A percentile compares a stretch with the other conserved stretches of the same genome.
These are phyloP conservation scores for Gardenia jasminoides DNA, from an alignment of 257 asterid species.

Conservation along the genomic window DNA sequence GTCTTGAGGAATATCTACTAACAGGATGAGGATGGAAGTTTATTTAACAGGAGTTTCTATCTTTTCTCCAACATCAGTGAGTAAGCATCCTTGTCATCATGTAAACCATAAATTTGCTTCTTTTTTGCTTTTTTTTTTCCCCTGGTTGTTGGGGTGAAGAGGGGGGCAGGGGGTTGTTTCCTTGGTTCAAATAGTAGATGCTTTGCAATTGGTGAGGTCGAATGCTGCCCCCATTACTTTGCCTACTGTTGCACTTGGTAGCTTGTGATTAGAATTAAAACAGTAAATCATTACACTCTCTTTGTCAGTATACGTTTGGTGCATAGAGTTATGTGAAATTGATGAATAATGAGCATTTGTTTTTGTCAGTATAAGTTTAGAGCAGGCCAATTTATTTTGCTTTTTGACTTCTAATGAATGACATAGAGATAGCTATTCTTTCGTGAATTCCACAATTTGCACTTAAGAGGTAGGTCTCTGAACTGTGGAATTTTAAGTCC, in stretches of 20 bases:
- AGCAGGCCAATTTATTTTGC: not conserved
- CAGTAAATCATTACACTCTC: not conserved
- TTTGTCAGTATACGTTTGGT: not conserved
- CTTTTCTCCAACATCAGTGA: not conserved
- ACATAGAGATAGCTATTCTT: not conserved
- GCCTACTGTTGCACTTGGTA: not conserved
- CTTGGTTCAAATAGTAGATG: constrained; percentile 5
- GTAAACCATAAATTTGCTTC: not conserved
- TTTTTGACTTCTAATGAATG: not conserved
- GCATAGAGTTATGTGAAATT: not conserved
- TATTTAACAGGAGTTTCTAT: not conserved
- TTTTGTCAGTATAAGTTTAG: no score
- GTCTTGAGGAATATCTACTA: not conserved
- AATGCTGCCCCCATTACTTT: not conserved
- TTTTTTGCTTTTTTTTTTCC: not conserved
- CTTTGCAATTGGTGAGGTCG: not conserved
- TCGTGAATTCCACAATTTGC: not conserved
- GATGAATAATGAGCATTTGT: not conserved
- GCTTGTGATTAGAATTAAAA: not conserved
- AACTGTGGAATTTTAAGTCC: not conserved
- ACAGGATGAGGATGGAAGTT: constrained; percentile 10
- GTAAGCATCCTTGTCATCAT: not conserved
- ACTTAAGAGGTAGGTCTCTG: not conserved
- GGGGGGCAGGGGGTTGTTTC: not conserved
- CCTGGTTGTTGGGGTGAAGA: not conserved